phyloP scores from a whole-genome alignment of 2,329 filamentous ascomycete species.

The Aaosphaeria pasadenensis region DNA sequence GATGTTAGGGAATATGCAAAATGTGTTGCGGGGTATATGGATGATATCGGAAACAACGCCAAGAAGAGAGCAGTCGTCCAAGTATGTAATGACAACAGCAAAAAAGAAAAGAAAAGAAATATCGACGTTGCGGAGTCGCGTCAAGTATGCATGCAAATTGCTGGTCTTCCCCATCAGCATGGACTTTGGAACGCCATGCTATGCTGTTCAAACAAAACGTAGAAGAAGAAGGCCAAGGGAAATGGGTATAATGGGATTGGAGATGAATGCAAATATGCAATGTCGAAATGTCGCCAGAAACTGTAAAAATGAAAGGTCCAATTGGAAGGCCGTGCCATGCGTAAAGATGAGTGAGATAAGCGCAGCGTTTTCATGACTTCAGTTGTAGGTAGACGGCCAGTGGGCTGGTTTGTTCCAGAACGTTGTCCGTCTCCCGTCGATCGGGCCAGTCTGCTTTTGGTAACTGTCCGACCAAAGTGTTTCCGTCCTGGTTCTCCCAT shows the following conservation, averaged over 20 bases:
- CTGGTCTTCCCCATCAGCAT: background rate
- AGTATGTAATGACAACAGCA: background rate
- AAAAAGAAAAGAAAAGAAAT: background rate
- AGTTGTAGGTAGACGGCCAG: conserved; percentile 10
- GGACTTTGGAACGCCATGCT: background rate
- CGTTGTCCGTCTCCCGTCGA: conserved; percentile 8
- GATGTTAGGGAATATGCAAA: background rate
- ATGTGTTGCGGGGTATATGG: background rate
- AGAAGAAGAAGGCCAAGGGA: background rate
- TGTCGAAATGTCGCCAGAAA: background rate
- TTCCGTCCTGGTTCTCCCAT: conserved; percentile 29
- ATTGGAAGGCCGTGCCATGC: too few species aligned
- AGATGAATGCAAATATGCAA: conserved; percentile 1
- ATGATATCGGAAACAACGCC: background rate
- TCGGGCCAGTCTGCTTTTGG: conserved; percentile 31
- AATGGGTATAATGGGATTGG: background rate
- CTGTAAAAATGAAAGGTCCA: too few species aligned
- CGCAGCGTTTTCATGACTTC: background rate
- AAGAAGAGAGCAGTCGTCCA: background rate
- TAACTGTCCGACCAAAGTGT: conserved; percentile 14
- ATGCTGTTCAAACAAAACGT: background rate
- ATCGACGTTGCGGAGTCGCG: background rate
- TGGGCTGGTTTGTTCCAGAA: conserved; percentile 19
- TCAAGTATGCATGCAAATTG: background rate
- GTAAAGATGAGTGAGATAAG: background rate